Percentiles rank a stretch among this genome's conserved stretches.
These are phyloP conservation scores for Ophiostoma novo-ulmi DNA, from an alignment of 2,329 filamentous ascomycete genomes.

Conservation along the genomic window DNA sequence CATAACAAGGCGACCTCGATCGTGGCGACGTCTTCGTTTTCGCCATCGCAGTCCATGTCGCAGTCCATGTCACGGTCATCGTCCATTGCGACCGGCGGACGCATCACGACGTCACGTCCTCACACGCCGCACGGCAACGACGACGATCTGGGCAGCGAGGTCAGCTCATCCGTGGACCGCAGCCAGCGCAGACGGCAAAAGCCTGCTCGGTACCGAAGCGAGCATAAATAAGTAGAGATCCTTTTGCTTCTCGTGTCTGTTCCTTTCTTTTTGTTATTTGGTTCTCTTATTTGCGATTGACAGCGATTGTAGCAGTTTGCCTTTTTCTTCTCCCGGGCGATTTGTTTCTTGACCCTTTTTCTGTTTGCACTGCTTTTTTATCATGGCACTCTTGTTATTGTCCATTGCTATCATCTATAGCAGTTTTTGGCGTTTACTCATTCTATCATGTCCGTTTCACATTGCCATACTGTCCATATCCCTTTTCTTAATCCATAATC, in stretches of 20 bases:
- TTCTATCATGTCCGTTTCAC: too few species aligned
- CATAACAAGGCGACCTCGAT: background rate
- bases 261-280: background rate
- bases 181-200: slow-evolving; percentile 25
- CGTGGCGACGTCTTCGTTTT: background rate
- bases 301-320: too few species aligned
- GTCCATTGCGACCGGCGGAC: background rate
- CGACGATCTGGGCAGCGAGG: slow-evolving; percentile 17
- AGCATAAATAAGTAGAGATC: background rate
- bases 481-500: background rate
- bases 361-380: background rate
- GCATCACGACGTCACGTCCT: background rate
- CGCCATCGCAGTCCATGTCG: background rate
- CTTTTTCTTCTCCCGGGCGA: too few species aligned
- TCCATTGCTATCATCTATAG: too few species aligned
- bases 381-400: background rate
- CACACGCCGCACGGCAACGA: slow-evolving; percentile 17
- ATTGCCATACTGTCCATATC: background rate
- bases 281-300: too few species aligned
- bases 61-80: background rate
- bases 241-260: background rate
- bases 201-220: slow-evolving; percentile 25
- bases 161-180: slow-evolving; percentile 18
- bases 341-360: too few species aligned
- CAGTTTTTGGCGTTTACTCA: too few species aligned